Evolutionary conservation across 345 rosid species (phyloP).

Genomic region (Gossypium longicalyx): DNA sequence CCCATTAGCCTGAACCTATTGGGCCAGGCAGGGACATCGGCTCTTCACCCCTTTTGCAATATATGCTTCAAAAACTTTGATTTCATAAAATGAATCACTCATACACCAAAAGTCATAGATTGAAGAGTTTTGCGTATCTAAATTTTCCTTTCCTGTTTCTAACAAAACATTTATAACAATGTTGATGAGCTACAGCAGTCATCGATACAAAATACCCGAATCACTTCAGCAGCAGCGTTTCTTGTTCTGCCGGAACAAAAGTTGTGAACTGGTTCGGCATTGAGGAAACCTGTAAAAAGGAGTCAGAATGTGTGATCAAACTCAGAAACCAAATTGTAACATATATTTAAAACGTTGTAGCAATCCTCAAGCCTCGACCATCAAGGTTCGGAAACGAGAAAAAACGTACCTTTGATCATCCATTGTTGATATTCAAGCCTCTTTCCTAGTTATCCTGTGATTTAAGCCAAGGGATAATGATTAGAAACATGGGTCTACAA

Average conservation of each 20-base stretch:
- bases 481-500: conserved; percentile 2
- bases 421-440: conserved; percentile 12
- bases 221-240: background rate
- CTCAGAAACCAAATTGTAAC: background rate
- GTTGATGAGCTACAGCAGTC: background rate
- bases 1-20: no score
- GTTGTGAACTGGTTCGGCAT: background rate
- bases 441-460: conserved; percentile 87
- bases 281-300: background rate
- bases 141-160: background rate
- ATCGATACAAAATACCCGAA: background rate
- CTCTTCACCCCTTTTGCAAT: background rate
- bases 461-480: conserved; percentile 6
- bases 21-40: background rate
- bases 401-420: background rate
- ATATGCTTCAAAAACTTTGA: background rate
- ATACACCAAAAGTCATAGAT: background rate
- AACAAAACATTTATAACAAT: background rate
- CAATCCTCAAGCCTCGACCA: background rate
- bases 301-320: background rate
- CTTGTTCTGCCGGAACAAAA: background rate
- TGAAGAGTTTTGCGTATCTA: background rate
- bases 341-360: background rate
- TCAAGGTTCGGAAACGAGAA: background rate
- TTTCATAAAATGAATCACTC: background rate